Conservation (phyloP, 352 stramenopile species). For the Phytophthora chlamydospora region DNA sequence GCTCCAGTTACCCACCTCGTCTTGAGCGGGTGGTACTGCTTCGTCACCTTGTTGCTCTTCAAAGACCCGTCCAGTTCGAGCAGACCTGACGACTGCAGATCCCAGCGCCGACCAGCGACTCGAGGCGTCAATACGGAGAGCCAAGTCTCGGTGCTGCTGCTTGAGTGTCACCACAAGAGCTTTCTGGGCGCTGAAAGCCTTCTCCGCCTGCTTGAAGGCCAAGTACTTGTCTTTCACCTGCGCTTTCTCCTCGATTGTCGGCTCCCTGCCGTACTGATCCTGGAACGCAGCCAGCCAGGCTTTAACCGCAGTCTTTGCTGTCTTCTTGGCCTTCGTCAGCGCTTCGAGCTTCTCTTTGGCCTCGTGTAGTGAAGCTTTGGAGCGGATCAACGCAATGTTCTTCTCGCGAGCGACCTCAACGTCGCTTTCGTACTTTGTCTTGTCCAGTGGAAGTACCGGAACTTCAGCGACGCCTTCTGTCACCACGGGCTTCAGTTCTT, state of each 20-base stretch:
- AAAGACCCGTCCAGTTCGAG: conserved; percentile 1
- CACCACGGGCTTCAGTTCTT: neutral
- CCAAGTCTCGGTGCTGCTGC: conserved; percentile 47
- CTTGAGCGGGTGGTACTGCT: neutral
- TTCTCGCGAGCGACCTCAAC: conserved; percentile 50
- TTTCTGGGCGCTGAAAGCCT: conserved; percentile 54
- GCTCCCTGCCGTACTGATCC: conserved; percentile 48
- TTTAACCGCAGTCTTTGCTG: conserved; percentile 68
- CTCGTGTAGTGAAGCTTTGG: conserved; percentile 44
- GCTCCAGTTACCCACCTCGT: conserved; percentile 4
- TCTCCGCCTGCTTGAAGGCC: conserved; percentile 76
- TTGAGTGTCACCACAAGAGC: conserved; percentile 44
- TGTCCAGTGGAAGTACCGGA: conserved; percentile 18
- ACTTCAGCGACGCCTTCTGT: neutral
- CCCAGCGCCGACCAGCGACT: conserved; percentile 57
- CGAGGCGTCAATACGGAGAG: conserved; percentile 56
- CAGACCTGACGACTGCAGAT: conserved; percentile 22
- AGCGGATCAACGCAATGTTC: conserved; percentile 49
- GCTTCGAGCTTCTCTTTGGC: conserved; percentile 44
- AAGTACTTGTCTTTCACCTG: conserved; percentile 80
- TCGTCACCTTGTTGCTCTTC: conserved; percentile 10
- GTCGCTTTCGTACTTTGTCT: conserved; percentile 53
- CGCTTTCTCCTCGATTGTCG: conserved; percentile 80
- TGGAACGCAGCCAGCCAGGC: conserved; percentile 69
- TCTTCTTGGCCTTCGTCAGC: conserved; percentile 49